These are phyloP conservation scores for Mucor mucedo DNA, from an alignment of 371 early-diverging fungal genomes.

Conservation along the genomic window DNA sequence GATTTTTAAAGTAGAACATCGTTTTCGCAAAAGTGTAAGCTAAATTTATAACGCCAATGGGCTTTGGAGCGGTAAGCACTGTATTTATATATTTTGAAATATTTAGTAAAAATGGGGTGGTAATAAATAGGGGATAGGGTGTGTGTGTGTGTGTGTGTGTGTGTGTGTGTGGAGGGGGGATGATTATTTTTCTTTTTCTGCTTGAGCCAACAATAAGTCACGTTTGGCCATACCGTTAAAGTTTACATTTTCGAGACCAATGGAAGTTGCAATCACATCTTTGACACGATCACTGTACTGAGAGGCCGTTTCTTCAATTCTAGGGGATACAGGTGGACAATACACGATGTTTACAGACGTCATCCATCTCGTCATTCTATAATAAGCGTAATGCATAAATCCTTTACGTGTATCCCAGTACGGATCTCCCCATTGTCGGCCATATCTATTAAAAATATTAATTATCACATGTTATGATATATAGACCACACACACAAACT, in stretches of 20 bases:
- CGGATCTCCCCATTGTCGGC: conserved; percentile 41
- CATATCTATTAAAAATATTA: conserved; percentile 26
- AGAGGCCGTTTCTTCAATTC: conserved; percentile 27
- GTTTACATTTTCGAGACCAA: conserved; percentile 34
- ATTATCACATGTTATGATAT: not conserved
- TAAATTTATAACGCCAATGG: no score
- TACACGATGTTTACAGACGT: conserved; percentile 43
- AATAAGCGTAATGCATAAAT: conserved; percentile 50
- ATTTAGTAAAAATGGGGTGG: not conserved
- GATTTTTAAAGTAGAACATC: no score
- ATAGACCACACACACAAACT: not conserved
- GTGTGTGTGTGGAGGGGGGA: no score
- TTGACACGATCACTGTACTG: conserved; percentile 39
- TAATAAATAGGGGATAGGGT: not conserved
- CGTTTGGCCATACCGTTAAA: conserved; percentile 54
- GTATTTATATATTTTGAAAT: no score
- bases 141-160: not conserved
- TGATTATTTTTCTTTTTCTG: conserved; percentile 4
- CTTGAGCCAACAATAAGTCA: conserved; percentile 30
- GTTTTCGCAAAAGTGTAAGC: no score
- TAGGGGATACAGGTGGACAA: conserved; percentile 27
- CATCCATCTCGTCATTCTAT: conserved; percentile 52
- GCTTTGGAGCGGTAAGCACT: no score
- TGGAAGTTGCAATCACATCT: conserved; percentile 28
- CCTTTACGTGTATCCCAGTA: conserved; percentile 56